A percentile compares a stretch with the other conserved stretches of the same genome.
Evolutionary conservation across 108 stramenopile genomes (phyloP).

Genomic region (Schizochytrium sp.): DNA sequence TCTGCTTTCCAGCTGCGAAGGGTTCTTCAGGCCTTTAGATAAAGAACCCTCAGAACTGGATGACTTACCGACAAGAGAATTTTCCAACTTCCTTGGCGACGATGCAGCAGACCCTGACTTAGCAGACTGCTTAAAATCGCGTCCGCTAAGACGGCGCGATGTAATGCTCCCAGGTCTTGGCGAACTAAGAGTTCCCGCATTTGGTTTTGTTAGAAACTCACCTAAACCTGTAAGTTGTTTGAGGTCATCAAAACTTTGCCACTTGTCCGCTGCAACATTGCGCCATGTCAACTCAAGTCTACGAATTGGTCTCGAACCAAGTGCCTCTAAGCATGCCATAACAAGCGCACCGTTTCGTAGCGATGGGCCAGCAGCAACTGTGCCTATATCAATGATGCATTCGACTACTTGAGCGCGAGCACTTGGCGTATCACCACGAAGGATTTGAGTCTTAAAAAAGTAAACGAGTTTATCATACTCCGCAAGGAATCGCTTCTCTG

Average conservation of each 20-base stretch:
- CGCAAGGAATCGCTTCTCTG: slow-evolving; percentile 10
- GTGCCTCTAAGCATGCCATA: slow-evolving; percentile 43
- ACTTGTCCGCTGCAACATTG: slow-evolving; percentile 12
- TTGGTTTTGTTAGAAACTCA: slow-evolving; percentile 6
- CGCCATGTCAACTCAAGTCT: slow-evolving; percentile 46
- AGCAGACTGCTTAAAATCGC: no score
- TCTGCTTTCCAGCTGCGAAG: no score
- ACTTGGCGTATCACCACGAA: neutral
- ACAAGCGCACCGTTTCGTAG: slow-evolving; percentile 45
- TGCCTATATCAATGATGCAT: slow-evolving; percentile 51
- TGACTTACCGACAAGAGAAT: no score
- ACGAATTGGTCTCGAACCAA: slow-evolving; percentile 37
- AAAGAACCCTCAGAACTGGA: no score
- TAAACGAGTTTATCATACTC: slow-evolving; percentile 54
- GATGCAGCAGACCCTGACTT: no score
- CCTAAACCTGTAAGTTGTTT: neutral
- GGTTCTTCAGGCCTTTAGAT: no score
- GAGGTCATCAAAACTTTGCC: slow-evolving; percentile 41
- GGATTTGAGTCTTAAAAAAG: slow-evolving; percentile 50
- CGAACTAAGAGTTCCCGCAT: neutral
- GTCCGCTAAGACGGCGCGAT: no score
- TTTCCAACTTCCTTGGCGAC: no score
- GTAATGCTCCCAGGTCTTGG: neutral
- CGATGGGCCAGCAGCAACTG: neutral
- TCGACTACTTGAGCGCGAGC: slow-evolving; percentile 26